phyloP scores from a whole-genome alignment of 192 early-diverging fungal genomes.

The Bifiguratus adelaidae region DNA sequence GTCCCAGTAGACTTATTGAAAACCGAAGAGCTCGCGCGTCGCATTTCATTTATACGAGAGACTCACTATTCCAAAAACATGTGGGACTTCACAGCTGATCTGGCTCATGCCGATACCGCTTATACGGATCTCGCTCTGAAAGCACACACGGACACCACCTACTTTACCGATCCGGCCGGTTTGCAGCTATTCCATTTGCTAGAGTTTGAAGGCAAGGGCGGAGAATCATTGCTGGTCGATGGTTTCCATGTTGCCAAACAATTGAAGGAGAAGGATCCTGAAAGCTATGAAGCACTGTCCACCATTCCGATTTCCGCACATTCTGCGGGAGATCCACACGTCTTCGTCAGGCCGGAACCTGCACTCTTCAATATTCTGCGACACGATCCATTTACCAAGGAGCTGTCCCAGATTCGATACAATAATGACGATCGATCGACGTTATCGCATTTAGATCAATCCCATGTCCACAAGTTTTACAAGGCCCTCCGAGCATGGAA shows the following conservation, averaged over 20 bases:
- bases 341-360: constrained; percentile 51
- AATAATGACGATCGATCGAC: constrained; percentile 78
- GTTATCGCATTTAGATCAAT: constrained; percentile 29
- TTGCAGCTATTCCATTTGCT: constrained; percentile 76
- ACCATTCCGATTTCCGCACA: constrained; percentile 51
- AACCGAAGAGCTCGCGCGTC: constrained; percentile 51
- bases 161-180: constrained; percentile 78
- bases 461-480: constrained; percentile 52
- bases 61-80: constrained; percentile 63
- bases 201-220: constrained; percentile 57
- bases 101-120: constrained; percentile 75
- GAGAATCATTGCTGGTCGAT: constrained; percentile 69
- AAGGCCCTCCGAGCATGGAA: constrained; percentile 61
- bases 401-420: constrained; percentile 62
- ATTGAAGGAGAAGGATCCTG: constrained; percentile 39
- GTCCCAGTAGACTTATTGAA: constrained; percentile 50
- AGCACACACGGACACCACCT: constrained; percentile 79
- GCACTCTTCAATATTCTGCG: constrained; percentile 52
- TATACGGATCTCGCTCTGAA: constrained; percentile 62
- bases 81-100: constrained; percentile 69
- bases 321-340: constrained; percentile 58
- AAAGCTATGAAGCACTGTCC: constrained; percentile 52
- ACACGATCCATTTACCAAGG: constrained; percentile 35
- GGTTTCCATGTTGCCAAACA: constrained; percentile 61
- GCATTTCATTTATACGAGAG: constrained; percentile 66